Conservation (phyloP, 179 eudicot genomes). For the Corrigiola litoralis region DNA sequence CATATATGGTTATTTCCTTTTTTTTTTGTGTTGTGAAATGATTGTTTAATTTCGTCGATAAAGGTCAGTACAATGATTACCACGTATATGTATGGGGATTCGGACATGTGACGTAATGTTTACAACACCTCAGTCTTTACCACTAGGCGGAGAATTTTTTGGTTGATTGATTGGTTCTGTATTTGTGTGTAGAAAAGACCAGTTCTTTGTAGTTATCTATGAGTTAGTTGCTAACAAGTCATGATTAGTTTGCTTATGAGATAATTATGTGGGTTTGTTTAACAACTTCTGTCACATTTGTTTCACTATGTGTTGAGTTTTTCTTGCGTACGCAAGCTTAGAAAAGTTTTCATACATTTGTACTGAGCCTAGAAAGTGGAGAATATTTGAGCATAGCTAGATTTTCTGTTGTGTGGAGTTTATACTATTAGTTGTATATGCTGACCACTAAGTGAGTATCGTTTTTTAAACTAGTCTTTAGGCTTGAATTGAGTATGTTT, state of each 20-base stretch:
- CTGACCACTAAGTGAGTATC: no score
- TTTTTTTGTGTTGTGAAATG: no score
- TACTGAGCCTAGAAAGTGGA: background rate
- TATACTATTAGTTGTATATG: constrained; percentile 12
- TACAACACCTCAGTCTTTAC: no score
- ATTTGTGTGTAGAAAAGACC: background rate
- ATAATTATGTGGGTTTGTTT: constrained; percentile 6
- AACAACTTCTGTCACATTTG: constrained; percentile 13
- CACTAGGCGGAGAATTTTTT: no score
- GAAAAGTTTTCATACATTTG: constrained; percentile 4
- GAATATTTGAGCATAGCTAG: background rate
- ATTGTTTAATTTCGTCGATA: no score
- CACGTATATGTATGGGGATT: no score
- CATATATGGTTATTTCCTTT: no score
- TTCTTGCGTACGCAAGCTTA: constrained; percentile 9
- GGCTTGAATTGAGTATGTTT: constrained; percentile 4
- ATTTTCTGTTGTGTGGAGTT: background rate
- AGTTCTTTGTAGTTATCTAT: background rate
- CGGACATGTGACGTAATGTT: no score
- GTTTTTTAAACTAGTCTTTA: background rate
- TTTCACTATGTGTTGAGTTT: constrained; percentile 8
- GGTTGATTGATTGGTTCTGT: background rate
- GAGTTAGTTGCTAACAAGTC: background rate
- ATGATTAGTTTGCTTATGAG: constrained; percentile 20
- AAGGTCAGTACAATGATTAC: no score